Evolutionary conservation across 805 yeast species (phyloP).

Genomic region (Wickerhamomyces sydowiorum): DNA sequence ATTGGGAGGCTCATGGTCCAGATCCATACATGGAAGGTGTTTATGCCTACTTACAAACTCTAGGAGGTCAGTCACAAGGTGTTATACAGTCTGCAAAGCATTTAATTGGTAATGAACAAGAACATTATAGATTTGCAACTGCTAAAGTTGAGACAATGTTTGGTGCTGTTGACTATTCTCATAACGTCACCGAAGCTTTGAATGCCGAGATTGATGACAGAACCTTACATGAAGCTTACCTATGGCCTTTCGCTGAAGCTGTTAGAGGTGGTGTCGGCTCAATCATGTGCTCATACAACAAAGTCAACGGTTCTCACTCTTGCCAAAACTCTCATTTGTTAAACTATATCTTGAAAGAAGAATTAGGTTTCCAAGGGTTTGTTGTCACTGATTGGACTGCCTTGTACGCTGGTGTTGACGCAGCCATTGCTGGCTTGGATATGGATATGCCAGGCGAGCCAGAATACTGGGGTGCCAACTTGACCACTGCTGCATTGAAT

Average conservation of each 20-base stretch:
- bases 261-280: conserved; percentile 40
- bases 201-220: conserved; percentile 46
- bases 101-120: conserved; percentile 53
- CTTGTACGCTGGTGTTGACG: conserved; percentile 35
- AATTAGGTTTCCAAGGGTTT: conserved; percentile 49
- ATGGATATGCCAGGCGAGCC: conserved; percentile 63
- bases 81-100: conserved; percentile 53
- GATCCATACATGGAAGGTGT: conserved; percentile 55
- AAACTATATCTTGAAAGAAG: conserved; percentile 39
- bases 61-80: conserved; percentile 49
- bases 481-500: conserved; percentile 33
- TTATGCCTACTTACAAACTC: conserved; percentile 43
- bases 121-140: conserved; percentile 45
- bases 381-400: conserved; percentile 59
- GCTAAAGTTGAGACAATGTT: conserved; percentile 31
- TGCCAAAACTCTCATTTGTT: conserved; percentile 37
- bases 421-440: conserved; percentile 49
- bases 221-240: conserved; percentile 53
- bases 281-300: conserved; percentile 55
- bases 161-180: conserved; percentile 32
- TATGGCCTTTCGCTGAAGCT: conserved; percentile 55
- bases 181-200: conserved; percentile 33
- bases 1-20: conserved; percentile 56
- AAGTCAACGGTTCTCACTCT: conserved; percentile 50
- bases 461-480: conserved; percentile 38